These are phyloP conservation scores for Rhizopogon vinicolor DNA, from an alignment of 768 basidiomycete species.

Conservation along the genomic window DNA sequence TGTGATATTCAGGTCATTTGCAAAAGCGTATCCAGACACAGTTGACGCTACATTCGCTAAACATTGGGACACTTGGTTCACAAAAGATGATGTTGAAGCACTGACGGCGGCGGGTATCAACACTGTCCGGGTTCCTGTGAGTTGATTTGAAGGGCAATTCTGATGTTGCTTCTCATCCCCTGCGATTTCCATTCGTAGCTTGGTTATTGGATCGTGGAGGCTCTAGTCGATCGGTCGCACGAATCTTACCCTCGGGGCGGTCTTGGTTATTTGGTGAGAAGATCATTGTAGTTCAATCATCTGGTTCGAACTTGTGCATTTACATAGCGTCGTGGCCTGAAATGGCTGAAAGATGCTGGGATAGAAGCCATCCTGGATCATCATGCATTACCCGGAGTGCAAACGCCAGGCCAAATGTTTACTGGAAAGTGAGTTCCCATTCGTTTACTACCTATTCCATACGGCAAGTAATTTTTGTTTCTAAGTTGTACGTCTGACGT, in stretches of 20 bases:
- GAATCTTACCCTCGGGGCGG: conserved; percentile 74
- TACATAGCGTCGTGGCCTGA: conserved; percentile 55
- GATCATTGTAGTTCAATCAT: background rate
- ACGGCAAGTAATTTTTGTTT: conserved; percentile 1
- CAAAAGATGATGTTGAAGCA: conserved; percentile 50
- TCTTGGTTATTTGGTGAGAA: conserved; percentile 52
- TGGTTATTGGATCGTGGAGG: conserved; percentile 81
- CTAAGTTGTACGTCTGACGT: conserved; percentile 61
- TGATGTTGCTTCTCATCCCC: background rate
- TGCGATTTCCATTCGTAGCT: conserved; percentile 38
- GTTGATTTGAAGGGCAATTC: conserved; percentile 11
- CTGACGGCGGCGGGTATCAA: conserved; percentile 58
- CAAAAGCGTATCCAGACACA: conserved; percentile 51
- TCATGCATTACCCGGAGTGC: conserved; percentile 69
- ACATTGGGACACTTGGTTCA: conserved; percentile 80
- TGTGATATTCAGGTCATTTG: conserved; percentile 43
- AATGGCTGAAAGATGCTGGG: conserved; percentile 50
- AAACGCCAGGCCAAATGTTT: conserved; percentile 56
- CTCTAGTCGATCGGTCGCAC: conserved; percentile 52
- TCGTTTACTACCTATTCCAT: background rate
- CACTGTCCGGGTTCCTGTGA: conserved; percentile 71
- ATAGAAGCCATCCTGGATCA: conserved; percentile 67
- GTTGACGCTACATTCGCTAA: conserved; percentile 54
- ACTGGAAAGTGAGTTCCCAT: conserved; percentile 50
- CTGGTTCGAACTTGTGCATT: background rate